Evolutionary conservation across 257 asterid genomes (phyloP).

Genomic region (Orobanche coerulescens): DNA sequence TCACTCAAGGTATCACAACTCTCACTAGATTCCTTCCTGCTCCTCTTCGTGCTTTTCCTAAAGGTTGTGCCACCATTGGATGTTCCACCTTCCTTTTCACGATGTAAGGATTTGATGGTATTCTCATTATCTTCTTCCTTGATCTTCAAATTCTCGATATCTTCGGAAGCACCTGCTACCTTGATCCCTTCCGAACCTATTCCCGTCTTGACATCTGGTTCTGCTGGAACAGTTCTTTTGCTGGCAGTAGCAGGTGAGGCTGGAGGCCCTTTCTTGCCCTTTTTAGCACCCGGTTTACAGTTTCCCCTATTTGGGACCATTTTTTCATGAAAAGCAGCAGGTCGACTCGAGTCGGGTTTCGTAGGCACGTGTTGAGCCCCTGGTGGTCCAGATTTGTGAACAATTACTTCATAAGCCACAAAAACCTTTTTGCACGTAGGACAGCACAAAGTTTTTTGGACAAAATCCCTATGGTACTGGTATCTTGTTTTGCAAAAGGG

Average conservation of each 20-base stretch:
- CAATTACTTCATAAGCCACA: slow-evolving; percentile 24
- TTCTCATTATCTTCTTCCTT: slow-evolving; percentile 13
- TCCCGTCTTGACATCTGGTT: slow-evolving; percentile 15
- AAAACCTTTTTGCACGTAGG: slow-evolving; percentile 29
- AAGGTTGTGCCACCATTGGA: slow-evolving; percentile 11
- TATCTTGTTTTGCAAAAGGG: slow-evolving; percentile 31
- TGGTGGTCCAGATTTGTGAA: slow-evolving; percentile 19
- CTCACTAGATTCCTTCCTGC: slow-evolving; percentile 33
- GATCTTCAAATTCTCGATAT: slow-evolving; percentile 16
- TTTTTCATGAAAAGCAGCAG: slow-evolving; percentile 21
- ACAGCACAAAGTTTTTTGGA: slow-evolving; percentile 30
- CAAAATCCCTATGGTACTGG: slow-evolving; percentile 27
- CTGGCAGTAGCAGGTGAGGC: slow-evolving; percentile 13
- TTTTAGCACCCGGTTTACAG: slow-evolving; percentile 13
- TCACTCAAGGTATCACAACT: slow-evolving; percentile 20
- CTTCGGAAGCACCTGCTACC: slow-evolving; percentile 16
- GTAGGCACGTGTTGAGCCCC: slow-evolving; percentile 23
- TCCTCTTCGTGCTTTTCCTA: slow-evolving; percentile 28
- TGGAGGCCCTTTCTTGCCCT: slow-evolving; percentile 19
- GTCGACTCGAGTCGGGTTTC: slow-evolving; percentile 22
- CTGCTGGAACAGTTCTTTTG: slow-evolving; percentile 13
- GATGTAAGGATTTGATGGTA: slow-evolving; percentile 10
- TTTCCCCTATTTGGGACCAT: slow-evolving; percentile 14
- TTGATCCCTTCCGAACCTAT: slow-evolving; percentile 17
- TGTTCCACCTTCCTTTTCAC: slow-evolving; percentile 14